Conservation (phyloP, 2,329 filamentous ascomycete genomes). For the Orbilia quercus region DNA sequence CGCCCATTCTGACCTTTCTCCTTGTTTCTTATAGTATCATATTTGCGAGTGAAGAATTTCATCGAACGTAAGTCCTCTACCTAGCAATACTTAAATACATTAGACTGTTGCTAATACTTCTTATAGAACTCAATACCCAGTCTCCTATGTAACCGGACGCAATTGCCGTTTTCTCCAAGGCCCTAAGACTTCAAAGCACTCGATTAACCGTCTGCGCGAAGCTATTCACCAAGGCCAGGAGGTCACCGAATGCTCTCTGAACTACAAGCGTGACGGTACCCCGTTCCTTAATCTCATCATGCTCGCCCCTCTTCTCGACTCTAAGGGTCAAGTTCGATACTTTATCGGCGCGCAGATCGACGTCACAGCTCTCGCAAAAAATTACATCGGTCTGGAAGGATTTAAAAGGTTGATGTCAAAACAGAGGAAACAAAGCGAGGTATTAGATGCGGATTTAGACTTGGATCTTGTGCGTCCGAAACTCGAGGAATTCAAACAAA, state of each 20-base stretch:
- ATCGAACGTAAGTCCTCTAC: conserved; percentile 66
- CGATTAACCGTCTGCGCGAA: conserved; percentile 72
- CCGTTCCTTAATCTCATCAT: conserved; percentile 82
- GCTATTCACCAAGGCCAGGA: conserved; percentile 74
- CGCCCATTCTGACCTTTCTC: conserved; percentile 61
- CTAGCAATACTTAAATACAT: conserved; percentile 67
- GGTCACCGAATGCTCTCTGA: conserved; percentile 78
- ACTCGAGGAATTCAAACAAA: conserved; percentile 71
- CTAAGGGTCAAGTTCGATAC: conserved; percentile 74
- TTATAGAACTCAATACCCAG: conserved; percentile 76
- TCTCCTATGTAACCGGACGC: conserved; percentile 77
- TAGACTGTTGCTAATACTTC: background rate
- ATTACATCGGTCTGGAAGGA: conserved; percentile 74
- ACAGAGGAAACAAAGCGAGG: conserved; percentile 58
- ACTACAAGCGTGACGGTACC: conserved; percentile 80
- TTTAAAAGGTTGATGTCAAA: conserved; percentile 67
- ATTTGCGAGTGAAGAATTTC: conserved; percentile 33
- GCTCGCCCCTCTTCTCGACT: conserved; percentile 77
- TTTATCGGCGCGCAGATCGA: conserved; percentile 79
- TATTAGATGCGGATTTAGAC: conserved; percentile 52
- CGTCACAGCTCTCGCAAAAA: conserved; percentile 74
- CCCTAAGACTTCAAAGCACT: conserved; percentile 74
- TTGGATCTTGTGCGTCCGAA: conserved; percentile 26
- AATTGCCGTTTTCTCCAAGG: conserved; percentile 85
- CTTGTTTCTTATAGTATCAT: conserved; percentile 47